Percentiles rank a stretch among this genome's conserved stretches.
Evolutionary conservation across 495 filamentous ascomycete genomes (phyloP).

Genomic region (Podospora pseudopauciseta): DNA sequence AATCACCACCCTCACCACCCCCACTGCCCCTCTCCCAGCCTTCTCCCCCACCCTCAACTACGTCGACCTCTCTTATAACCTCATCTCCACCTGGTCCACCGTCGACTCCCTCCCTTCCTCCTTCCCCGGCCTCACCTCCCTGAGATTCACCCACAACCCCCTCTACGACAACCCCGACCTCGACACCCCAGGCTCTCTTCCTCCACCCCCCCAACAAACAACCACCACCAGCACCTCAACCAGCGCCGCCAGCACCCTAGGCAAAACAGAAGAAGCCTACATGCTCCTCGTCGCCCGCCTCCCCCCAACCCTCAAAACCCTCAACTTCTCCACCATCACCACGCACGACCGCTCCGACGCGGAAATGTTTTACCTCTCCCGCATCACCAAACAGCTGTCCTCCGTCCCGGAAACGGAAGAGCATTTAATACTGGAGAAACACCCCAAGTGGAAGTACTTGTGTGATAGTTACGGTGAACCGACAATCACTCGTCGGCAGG

Average conservation of each 20-base stretch:
- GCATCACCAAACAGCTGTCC: slow-evolving; percentile 71
- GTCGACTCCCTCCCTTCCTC: slow-evolving; percentile 59
- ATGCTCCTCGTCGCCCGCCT: slow-evolving; percentile 87
- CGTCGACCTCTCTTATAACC: slow-evolving; percentile 79
- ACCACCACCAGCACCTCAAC: slow-evolving; percentile 24
- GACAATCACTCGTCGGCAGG: slow-evolving; percentile 46
- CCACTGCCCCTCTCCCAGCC: slow-evolving; percentile 23
- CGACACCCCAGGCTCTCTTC: slow-evolving; percentile 16
- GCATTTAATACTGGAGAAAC: slow-evolving; percentile 49
- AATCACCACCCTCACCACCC: slow-evolving; percentile 36
- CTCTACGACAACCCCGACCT: slow-evolving; percentile 61
- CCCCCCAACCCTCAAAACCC: slow-evolving; percentile 56
- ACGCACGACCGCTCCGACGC: slow-evolving; percentile 73
- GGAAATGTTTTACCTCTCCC: slow-evolving; percentile 86
- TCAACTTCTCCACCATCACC: slow-evolving; percentile 79
- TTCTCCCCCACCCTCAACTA: slow-evolving; percentile 50
- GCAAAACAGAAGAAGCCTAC: slow-evolving; percentile 59
- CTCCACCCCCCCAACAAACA: slow-evolving; percentile 30
- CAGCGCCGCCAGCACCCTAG: neutral
- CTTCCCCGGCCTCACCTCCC: slow-evolving; percentile 66
- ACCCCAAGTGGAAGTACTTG: slow-evolving; percentile 68
- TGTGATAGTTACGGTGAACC: slow-evolving; percentile 71
- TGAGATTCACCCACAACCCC: slow-evolving; percentile 82
- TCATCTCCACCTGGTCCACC: slow-evolving; percentile 64
- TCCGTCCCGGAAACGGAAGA: slow-evolving; percentile 54